Evolutionary conservation across 1,139 yeast species (phyloP).

Genomic region (Yamadazyma atlantica): DNA sequence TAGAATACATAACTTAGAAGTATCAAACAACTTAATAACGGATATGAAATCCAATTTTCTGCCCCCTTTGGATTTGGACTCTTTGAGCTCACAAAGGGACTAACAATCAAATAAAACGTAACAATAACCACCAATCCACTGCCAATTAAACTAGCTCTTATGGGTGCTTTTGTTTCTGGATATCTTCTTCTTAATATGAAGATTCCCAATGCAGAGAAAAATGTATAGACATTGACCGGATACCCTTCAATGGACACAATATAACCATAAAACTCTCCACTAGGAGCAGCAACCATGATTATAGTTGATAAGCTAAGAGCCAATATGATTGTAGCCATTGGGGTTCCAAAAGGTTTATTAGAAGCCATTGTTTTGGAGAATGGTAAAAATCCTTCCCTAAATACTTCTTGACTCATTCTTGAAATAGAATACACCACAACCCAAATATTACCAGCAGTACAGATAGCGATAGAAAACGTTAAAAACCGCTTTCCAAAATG

Average conservation of each 20-base stretch:
- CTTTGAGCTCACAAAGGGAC: constrained; percentile 45
- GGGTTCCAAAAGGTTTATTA: constrained; percentile 58
- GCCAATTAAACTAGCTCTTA: constrained; percentile 48
- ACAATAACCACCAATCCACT: constrained; percentile 40
- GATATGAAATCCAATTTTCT: constrained; percentile 54
- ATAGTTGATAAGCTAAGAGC: constrained; percentile 33
- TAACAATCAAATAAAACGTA: constrained; percentile 40
- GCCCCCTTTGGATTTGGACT: constrained; percentile 44
- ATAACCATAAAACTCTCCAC: constrained; percentile 78
- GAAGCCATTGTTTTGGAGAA: constrained; percentile 52
- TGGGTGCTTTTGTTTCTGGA: constrained; percentile 49
- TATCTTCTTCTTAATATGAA: constrained; percentile 48
- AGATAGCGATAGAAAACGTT: constrained; percentile 56
- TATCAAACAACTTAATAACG: constrained; percentile 37
- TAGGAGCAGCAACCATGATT: constrained; percentile 64
- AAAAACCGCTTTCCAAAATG: constrained; percentile 52
- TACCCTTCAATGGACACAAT: constrained; percentile 73
- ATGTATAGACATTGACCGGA: constrained; percentile 55
- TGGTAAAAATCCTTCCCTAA: constrained; percentile 63
- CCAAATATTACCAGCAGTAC: constrained; percentile 62
- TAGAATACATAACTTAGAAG: constrained; percentile 36
- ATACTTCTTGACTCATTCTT: constrained; percentile 63
- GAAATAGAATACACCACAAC: constrained; percentile 62
- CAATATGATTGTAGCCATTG: constrained; percentile 47
- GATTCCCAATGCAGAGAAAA: constrained; percentile 51